Base-by-base conservation (phyloP, 2,329 filamentous ascomycete species). In the Arthrobotrys sinensis region DNA sequence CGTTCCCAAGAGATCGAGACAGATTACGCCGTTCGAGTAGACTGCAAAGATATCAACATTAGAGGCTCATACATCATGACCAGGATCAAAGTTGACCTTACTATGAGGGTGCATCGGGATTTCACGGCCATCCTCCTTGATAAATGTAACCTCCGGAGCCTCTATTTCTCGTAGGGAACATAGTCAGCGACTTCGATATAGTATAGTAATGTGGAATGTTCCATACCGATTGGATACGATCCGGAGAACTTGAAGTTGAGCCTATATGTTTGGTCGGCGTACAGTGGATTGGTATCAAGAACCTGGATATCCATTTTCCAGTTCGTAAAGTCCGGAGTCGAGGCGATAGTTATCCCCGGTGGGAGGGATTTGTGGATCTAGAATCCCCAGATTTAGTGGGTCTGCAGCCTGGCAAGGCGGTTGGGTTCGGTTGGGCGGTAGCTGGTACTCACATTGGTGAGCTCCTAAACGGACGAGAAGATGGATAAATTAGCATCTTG, bases 11-110 rank as follows among this genome's bases (percentile, higher is more conserved):
- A 99, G 89, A 82, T 99, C 96, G 60, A 99, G 91, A 83, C 96
- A 99, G 83, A 99, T 99, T 84, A 98, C 97, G 82, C 96, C 96
- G 85, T 99, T 99, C 82, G 92, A 96, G 86, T 99, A 99, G 85
- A 99, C 75, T 77, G 19, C 28, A 28, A 40, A 24, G 34, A 19
- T 34, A 38, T 36, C 21, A 14, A n/a, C 21, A 34, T 64, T 52
- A 60, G 62, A 11, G 10, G 36, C n/a, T n/a, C 14, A 14, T 43
- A 66, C 16, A 34, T 16, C 4, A 67, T 43, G 36, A 6, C 19
- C 19, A 28, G 34, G 21, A 34, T 46, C 12, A 19, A 21, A 16
- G 50, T 43, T 28, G 36, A 16, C 11, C 70, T 71, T 71, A 76
- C 73, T 93, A 86, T 99, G 96, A 2, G 96, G 96, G 83, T 99